A percentile compares a stretch with the other conserved stretches of the same genome.
Conservation (phyloP, 495 filamentous ascomycete genomes). For the Penicillium salamii region DNA sequence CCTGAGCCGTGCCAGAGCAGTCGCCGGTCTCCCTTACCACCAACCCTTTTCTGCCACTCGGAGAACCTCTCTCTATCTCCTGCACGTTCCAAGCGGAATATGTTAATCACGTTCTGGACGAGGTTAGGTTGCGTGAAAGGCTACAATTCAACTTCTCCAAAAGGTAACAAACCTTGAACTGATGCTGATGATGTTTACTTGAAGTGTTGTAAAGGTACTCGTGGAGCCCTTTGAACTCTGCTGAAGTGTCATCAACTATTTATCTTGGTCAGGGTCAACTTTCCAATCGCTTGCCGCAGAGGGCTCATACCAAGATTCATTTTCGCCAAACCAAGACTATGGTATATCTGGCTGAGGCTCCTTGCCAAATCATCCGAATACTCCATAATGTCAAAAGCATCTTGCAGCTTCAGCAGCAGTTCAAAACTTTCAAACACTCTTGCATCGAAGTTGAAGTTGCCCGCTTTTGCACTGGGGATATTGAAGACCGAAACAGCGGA, state of each 20-base stretch:
- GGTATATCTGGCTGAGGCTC: conserved; percentile 1
- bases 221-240: conserved; percentile 1
- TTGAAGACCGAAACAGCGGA: too few species aligned
- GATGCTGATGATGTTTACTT: not conserved
- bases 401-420: not conserved
- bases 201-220: not conserved
- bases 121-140: too few species aligned
- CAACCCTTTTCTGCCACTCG: conserved; percentile 37
- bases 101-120: conserved; percentile 17
- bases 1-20: conserved; percentile 75
- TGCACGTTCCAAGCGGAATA: conserved; percentile 70
- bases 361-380: not conserved
- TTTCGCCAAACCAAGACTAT: conserved; percentile 2
- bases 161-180: conserved; percentile 3
- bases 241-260: not conserved
- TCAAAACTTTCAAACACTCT: not conserved
- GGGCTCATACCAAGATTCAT: conserved; percentile 3
- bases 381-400: not conserved
- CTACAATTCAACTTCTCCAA: too few species aligned
- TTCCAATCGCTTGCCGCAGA: not conserved
- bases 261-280: not conserved
- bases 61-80: conserved; percentile 63
- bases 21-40: conserved; percentile 48
- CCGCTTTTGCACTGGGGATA: too few species aligned
- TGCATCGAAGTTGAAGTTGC: too few species aligned